Percentiles rank a stretch among this genome's conserved stretches.
These are phyloP conservation scores for Aphanomyces invadans DNA, from an alignment of 352 stramenopile genomes.

Conservation along the genomic window DNA sequence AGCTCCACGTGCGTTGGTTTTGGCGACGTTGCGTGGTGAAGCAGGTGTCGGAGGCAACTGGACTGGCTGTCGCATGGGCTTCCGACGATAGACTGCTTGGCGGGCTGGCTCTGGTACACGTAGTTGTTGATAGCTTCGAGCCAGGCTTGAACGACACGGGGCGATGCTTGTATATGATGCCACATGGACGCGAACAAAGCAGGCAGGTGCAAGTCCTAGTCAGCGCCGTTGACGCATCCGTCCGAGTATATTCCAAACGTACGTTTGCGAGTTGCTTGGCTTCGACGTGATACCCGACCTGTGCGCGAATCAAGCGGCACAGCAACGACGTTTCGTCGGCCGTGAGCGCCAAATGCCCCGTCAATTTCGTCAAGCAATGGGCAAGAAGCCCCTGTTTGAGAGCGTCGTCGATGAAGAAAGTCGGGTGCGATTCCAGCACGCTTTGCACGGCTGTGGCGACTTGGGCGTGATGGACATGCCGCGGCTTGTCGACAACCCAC, in stretches of 20 bases:
- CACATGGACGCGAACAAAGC: neutral
- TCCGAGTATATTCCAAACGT: neutral
- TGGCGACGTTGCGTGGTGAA: neutral
- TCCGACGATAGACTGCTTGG: neutral
- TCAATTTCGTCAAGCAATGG: slow-evolving; percentile 1
- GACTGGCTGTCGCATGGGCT: neutral
- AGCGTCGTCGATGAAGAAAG: neutral
- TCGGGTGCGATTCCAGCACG: neutral
- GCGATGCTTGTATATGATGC: neutral
- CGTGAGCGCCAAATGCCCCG: neutral
- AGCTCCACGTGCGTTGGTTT: neutral
- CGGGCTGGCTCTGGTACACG: neutral
- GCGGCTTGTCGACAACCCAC: neutral
- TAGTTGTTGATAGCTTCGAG: neutral
- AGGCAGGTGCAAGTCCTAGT: neutral
- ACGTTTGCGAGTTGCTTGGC: neutral
- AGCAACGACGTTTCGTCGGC: neutral
- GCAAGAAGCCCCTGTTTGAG: neutral
- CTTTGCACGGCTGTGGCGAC: neutral
- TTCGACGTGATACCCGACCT: neutral
- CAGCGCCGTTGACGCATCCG: neutral
- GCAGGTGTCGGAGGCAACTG: neutral
- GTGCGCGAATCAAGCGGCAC: neutral
- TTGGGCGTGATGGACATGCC: neutral
- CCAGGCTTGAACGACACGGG: neutral